Conservation (phyloP, 805 yeast species). For the Saccharomycopsis javanensis region DNA sequence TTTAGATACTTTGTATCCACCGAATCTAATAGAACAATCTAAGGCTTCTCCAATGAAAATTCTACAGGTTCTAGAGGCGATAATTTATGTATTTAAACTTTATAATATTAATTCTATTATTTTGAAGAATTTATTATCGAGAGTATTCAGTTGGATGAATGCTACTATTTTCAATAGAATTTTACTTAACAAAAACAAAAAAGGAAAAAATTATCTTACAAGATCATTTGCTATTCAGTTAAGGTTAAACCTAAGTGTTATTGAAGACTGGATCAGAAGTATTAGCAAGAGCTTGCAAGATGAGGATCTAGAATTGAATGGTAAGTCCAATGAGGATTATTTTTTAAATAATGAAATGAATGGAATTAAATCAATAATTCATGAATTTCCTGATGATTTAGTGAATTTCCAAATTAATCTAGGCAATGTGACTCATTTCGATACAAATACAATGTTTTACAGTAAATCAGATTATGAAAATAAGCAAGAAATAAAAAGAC, state of each 20-base stretch:
- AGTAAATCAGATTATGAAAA: background rate
- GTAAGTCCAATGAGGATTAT: constrained; percentile 9
- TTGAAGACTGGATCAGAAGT: constrained; percentile 88
- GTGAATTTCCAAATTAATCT: constrained; percentile 22
- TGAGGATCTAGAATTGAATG: constrained; percentile 17
- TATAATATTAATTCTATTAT: constrained; percentile 72
- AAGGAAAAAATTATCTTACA: constrained; percentile 46
- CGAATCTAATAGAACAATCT: constrained; percentile 67
- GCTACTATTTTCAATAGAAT: constrained; percentile 64
- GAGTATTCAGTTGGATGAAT: constrained; percentile 66
- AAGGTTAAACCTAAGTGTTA: constrained; percentile 69
- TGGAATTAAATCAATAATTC: constrained; percentile 4
- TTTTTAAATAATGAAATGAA: constrained; percentile 3
- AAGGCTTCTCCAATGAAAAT: constrained; percentile 83
- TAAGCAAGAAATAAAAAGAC: background rate
- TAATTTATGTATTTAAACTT: constrained; percentile 73
- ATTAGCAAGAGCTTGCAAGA: constrained; percentile 18
- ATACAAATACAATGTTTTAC: constrained; percentile 12
- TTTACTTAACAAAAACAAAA: constrained; percentile 39
- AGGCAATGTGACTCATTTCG: constrained; percentile 25
- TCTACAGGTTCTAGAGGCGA: constrained; percentile 80
- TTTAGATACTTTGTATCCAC: constrained; percentile 71
- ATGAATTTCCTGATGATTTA: constrained; percentile 27
- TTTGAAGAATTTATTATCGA: constrained; percentile 69
- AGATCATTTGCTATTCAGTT: constrained; percentile 85